Base-by-base conservation (phyloP, 768 basidiomycete species). In the Terana coerulea region DNA sequence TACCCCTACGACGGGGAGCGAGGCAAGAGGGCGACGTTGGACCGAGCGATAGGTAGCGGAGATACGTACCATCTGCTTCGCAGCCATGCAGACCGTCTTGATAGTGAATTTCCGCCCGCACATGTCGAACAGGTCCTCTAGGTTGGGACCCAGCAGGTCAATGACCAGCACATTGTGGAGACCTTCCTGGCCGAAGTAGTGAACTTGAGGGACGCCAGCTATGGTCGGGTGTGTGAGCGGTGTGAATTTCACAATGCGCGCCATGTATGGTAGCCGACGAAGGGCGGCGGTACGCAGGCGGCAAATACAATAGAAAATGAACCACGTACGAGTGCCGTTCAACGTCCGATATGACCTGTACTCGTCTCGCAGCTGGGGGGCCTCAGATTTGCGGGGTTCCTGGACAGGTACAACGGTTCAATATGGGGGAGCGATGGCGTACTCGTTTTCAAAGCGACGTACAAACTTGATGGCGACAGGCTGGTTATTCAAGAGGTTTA, bases 81-180 rank as follows among this genome's bases (percentile, higher is more conserved):
- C 97, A 46, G 91, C 89, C 95, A 99, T 93, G 66, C 93, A 97
- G 24, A 98, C 95, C 0, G 95, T 98, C 80, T 99, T 99, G 69
- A 95, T 85, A 47, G 83, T 83, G 72, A 98, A 99, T 72, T 98
- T 98, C 59, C 95, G 86, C n/a, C 87, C 84, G 67, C 95, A 98
- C 92, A 97, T 94, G 71, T 98, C 95, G 65, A 99, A 98, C 29
- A 99, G 78, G 66, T 99, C 95, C 71, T 99, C 95, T 37, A 99
- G 74, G 61, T 94, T 95, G 19, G 95, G 95, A n/a, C 95, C 97
- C 12, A 99, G 78, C 26, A 99, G 77, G 72, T 99, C 95, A 54
- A 95, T 90, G 67, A 90, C 89, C 43, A 91, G 81, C 51, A 91
- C 91, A 69, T 99, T 99, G 74, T 99, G 97, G 35, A 98, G 78